Conservation (phyloP, 306 rosid species). For the Vigna reflexopilosa region DNA sequence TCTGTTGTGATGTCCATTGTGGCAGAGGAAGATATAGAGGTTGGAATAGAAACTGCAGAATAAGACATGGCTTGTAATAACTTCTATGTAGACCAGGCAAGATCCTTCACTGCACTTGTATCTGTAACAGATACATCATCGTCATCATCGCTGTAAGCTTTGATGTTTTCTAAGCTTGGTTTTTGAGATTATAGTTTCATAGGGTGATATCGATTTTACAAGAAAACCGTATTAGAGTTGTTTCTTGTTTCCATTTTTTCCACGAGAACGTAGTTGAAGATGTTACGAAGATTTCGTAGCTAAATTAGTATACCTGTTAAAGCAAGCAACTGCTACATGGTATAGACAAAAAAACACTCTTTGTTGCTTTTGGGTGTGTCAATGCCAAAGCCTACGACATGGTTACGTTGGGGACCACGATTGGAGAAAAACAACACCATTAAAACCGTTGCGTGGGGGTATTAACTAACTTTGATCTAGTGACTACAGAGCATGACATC, state of each 20-base stretch:
- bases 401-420: background rate
- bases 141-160: background rate
- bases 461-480: conserved; percentile 14
- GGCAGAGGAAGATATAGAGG: background rate
- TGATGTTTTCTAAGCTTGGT: background rate
- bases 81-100: background rate
- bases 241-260: background rate
- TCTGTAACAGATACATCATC: background rate
- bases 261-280: background rate
- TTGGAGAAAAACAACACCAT: background rate
- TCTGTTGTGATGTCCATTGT: background rate
- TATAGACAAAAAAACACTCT: background rate
- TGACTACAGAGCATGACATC: background rate
- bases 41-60: background rate
- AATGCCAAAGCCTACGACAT: background rate
- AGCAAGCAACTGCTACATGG: conserved; percentile 3
- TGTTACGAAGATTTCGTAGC: conserved; percentile 11
- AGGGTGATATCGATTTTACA: background rate
- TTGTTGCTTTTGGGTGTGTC: background rate
- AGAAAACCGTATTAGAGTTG: background rate
- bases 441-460: conserved; percentile 2
- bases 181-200: background rate
- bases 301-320: conserved; percentile 7
- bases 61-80: background rate
- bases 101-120: background rate